A percentile compares a stretch with the other conserved stretches of the same genome.
Conservation (phyloP, 345 rosid species). For the Acer campestre region DNA sequence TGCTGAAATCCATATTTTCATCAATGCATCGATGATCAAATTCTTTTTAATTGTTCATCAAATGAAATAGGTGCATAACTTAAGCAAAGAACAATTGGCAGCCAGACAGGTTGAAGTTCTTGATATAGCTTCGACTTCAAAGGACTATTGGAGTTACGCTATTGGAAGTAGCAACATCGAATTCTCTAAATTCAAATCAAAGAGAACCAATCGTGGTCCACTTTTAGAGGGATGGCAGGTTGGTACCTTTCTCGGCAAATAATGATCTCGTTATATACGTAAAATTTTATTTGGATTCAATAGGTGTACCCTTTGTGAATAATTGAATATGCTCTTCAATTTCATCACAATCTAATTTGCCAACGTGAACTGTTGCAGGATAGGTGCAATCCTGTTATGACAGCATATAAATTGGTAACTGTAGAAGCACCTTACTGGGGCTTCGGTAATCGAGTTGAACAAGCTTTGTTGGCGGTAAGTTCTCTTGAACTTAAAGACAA, state of each 20-base stretch:
- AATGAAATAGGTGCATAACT: constrained; percentile 51
- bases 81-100: constrained; percentile 52
- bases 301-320: neutral
- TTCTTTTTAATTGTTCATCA: neutral
- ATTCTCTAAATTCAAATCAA: constrained; percentile 57
- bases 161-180: constrained; percentile 49
- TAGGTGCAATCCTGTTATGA: constrained; percentile 62
- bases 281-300: neutral
- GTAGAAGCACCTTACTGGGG: constrained; percentile 82
- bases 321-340: neutral
- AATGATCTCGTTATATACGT: neutral
- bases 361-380: constrained; percentile 42
- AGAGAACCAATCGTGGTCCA: constrained; percentile 63
- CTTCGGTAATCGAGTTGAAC: constrained; percentile 69
- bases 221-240: constrained; percentile 77
- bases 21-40: neutral
- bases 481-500: constrained; percentile 7
- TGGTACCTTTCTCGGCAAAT: constrained; percentile 5
- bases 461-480: constrained; percentile 66
- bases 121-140: constrained; percentile 61
- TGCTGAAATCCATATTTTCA: neutral
- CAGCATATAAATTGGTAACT: constrained; percentile 68
- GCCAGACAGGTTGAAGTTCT: constrained; percentile 56
- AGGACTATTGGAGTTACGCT: constrained; percentile 67
- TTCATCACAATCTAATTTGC: neutral